A percentile compares a stretch with the other conserved stretches of the same genome.
phyloP scores from a whole-genome alignment of 208 protist genomes.

The Strigomonas galati region DNA sequence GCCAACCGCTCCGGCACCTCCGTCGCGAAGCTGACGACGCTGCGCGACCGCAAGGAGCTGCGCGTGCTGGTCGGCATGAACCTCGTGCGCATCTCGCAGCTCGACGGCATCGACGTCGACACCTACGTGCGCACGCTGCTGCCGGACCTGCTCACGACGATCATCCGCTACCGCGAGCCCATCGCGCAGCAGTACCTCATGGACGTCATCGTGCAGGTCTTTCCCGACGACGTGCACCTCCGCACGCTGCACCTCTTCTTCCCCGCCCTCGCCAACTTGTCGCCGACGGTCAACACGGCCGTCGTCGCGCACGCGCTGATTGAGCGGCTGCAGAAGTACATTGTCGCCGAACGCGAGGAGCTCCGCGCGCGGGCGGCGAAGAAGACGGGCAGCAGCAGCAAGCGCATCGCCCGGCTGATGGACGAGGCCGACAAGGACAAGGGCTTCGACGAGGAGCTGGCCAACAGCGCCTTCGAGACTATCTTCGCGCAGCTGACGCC shows the following conservation, averaged over 20 bases:
- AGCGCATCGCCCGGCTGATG: no score
- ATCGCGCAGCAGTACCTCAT: constrained; percentile 99
- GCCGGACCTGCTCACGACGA: constrained; percentile 84
- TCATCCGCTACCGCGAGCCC: constrained; percentile 94
- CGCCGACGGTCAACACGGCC: constrained; percentile 88
- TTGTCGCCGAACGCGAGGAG: constrained; percentile 33
- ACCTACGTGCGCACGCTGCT: constrained; percentile 88
- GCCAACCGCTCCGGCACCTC: constrained; percentile 13
- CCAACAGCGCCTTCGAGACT: constrained; percentile 10
- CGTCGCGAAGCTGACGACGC: constrained; percentile 39
- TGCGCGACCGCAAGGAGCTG: constrained; percentile 95
- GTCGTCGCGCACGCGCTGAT: constrained; percentile 84
- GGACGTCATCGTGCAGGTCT: constrained; percentile 98
- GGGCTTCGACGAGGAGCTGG: not conserved
- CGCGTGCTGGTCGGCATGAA: constrained; percentile 97
- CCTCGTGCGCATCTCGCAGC: constrained; percentile 93
- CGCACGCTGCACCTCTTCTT: constrained; percentile 90
- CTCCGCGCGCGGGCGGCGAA: not conserved
- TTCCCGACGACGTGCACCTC: constrained; percentile 98
- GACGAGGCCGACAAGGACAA: constrained; percentile 7
- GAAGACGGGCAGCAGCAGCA: not conserved
- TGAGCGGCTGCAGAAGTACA: constrained; percentile 86
- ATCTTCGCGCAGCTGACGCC: constrained; percentile 38
- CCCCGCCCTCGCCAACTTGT: constrained; percentile 51
- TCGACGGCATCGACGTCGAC: constrained; percentile 93